Evolutionary conservation across 305 asterid genomes (phyloP).

Genomic region (Fraxinus sp.): DNA sequence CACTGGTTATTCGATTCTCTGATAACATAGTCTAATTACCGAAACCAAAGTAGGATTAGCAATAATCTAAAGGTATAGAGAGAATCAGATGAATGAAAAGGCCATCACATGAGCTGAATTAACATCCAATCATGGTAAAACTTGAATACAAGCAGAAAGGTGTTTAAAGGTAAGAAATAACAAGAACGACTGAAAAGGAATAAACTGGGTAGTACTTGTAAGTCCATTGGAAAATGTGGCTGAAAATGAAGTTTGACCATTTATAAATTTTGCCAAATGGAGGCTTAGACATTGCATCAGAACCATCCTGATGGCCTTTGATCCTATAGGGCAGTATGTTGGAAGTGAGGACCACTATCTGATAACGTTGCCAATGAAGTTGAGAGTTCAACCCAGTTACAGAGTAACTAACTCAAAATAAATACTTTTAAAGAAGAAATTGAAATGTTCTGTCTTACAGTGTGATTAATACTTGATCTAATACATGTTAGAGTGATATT

Average conservation of each 20-base stretch:
- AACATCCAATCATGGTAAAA: background rate
- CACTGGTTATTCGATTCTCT: background rate
- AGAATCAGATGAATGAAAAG: background rate
- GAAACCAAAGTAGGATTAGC: background rate
- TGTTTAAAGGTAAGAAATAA: background rate
- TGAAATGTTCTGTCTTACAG: background rate
- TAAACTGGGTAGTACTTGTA: background rate
- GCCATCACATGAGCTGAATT: background rate
- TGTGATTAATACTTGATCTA: background rate
- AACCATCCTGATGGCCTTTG: background rate
- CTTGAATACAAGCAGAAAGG: background rate
- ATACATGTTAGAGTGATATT: background rate
- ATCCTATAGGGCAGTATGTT: background rate
- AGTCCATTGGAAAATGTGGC: background rate
- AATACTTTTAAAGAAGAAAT: background rate
- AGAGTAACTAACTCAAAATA: background rate
- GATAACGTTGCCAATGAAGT: background rate
- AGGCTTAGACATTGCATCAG: background rate
- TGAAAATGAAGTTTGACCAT: background rate
- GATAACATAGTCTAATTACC: background rate
- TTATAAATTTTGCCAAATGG: background rate
- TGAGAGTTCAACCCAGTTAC: background rate
- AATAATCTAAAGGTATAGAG: background rate
- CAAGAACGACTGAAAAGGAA: background rate
- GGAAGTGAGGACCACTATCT: background rate